Percentiles rank a stretch among this genome's conserved stretches.
Conservation (phyloP, 805 yeast genomes). For the Hanseniaspora pseudoguilliermondii region DNA sequence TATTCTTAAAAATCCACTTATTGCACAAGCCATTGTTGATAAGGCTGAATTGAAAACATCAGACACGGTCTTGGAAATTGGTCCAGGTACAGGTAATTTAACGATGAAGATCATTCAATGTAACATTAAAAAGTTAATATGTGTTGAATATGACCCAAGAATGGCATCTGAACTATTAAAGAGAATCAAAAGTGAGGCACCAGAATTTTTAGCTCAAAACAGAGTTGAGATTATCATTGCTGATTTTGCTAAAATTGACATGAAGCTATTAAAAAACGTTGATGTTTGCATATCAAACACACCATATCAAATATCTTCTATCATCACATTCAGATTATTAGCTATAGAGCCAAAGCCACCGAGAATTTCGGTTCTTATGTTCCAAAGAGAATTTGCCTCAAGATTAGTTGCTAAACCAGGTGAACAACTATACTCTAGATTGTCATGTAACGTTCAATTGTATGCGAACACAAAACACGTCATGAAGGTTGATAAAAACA, state of each 20-base stretch:
- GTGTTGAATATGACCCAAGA: conserved; percentile 98
- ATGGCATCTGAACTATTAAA: conserved; percentile 98
- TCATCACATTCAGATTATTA: conserved; percentile 81
- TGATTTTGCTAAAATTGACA: conserved; percentile 87
- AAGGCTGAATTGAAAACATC: conserved; percentile 87
- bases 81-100: conserved; percentile 98
- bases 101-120: conserved; percentile 86
- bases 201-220: conserved; percentile 9
- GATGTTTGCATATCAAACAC: conserved; percentile 95
- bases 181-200: conserved; percentile 50
- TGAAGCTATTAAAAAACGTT: conserved; percentile 55
- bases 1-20: conserved; percentile 86
- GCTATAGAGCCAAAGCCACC: conserved; percentile 82
- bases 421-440: conserved; percentile 81
- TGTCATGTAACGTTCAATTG: conserved; percentile 96
- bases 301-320: conserved; percentile 95
- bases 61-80: conserved; percentile 88
- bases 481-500: conserved; percentile 95
- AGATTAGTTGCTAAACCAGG: conserved; percentile 92
- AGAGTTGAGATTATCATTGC: conserved; percentile 86
- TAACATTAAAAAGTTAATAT: conserved; percentile 76
- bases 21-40: conserved; percentile 96
- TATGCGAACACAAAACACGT: conserved; percentile 99
- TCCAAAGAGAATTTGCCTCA: conserved; percentile 92
- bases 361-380: conserved; percentile 88